Evolutionary conservation across 257 asterid species (phyloP), one percentile per base, ranked within the genome.

Genomic region (Forsythia viridissima): DNA sequence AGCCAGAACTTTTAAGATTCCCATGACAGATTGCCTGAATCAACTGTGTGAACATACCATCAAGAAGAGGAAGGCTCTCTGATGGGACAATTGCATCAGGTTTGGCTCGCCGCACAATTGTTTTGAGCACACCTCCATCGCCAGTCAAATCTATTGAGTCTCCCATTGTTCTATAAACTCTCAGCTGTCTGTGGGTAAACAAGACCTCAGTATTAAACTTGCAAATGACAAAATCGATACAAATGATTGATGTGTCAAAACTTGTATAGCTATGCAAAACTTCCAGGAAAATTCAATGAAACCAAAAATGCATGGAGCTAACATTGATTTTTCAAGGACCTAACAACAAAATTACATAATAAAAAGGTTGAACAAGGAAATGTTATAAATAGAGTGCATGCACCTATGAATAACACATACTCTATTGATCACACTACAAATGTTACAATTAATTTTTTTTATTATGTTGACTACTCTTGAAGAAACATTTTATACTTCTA

Each of bases 41-140:
- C 66, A 57, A 57, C 63, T 6, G 37, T 37, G 8, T 15, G 3
- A 57, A 71, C 85, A 80, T 89, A 95, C 99, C 99, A 85, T 93
- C 98, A 52, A 95, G 82, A 75, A 95, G 97, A 42, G 99, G 97
- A 74, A 93, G 93, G 70, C 86, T 85, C 84, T 92, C 97, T 0
- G 99, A 92, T 57, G 99, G 99, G 83, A 81, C 89, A 81, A 87
- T 68, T 40, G 99, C 97, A 86, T 92, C 97, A 76, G 92, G 88
- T 82, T 88, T 93, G 46, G 99, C 90, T 9, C 85, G 88, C 65
- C 94, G 91, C 34, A 92, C 61, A 36, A 89, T 91, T 42, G 92
- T 89, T 89, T 95, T 95, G 82, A 89, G 43, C 82, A 95, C 97
- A 68, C 99, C 99, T 84, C 97, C 99, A 88, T 95, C 99, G 74